Base-by-base conservation (phyloP, 2,329 filamentous ascomycete species). In the Pseudogymnoascus sp. region DNA sequence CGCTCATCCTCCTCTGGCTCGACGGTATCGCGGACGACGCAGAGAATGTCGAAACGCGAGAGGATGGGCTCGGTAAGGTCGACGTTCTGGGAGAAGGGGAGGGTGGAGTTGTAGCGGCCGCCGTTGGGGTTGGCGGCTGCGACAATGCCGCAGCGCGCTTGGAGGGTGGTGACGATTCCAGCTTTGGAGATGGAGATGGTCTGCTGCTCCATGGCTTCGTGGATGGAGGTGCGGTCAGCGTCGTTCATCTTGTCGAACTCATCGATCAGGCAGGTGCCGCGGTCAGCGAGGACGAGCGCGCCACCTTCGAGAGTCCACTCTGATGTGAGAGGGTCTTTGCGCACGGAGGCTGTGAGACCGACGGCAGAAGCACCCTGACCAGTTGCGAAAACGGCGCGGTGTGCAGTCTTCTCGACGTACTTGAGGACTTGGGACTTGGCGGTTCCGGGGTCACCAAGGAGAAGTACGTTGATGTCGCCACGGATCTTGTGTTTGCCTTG, bases 191-290 rank as follows among this genome's bases (percentile, higher is more conserved):
- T 99, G 65, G 93, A 97, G 68, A 99, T 99, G 1, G 94, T 99
- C 77, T 99, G 94, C 76, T 99, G 94, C 76, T 99, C 94, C 94
- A 99, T 99, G 64, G 94, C 94, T 80, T 99, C 94, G 82, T 99
- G 94, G 69, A 99, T 99, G 6, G 92, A 96, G 0, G 94, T 97
- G 67, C 94, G 86, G 75, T 99, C 94, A 73, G 97, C 92, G 74
- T 99, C 94, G 74, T 97, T 97, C 94, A 99, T 99, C 82, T 99
- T 99, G 83, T 99, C 94, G 70, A 99, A 99, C 76, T 99, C 94
- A 71, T 99, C 94, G 66, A 99, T 99, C 30, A 99, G 81, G 72
- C 94, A 97, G 14, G 91, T 96, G 41, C 94, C 94, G 67, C 91
- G 89, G 74, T 99, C 94, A 14, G 94, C 94, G 62, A 99, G 84